Evolutionary conservation across 1,139 yeast species (phyloP).

Genomic region (Candida sojae): DNA sequence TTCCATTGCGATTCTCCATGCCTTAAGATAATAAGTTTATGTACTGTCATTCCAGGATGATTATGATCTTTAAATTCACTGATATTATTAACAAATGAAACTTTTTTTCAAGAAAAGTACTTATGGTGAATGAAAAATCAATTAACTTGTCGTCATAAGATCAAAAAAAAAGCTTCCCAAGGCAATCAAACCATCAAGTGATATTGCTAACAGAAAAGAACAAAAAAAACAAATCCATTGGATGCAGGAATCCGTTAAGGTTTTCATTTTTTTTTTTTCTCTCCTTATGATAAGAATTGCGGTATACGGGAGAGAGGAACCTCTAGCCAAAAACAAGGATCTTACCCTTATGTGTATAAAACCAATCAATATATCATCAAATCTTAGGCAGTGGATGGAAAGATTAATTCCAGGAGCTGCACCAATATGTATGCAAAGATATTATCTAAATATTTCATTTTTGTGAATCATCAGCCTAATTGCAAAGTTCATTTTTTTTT

Average conservation of each 20-base stretch:
- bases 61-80: too few species aligned
- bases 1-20: constrained; percentile 82
- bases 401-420: too few species aligned
- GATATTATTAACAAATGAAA: too few species aligned
- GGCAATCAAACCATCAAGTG: background rate
- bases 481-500: background rate
- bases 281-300: background rate
- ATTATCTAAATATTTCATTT: too few species aligned
- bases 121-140: too few species aligned
- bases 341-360: too few species aligned
- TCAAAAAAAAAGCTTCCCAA: background rate
- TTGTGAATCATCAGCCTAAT: too few species aligned
- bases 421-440: too few species aligned
- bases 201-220: background rate
- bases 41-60: constrained; percentile 14
- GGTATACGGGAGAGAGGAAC: background rate
- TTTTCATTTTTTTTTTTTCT: background rate
- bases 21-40: constrained; percentile 56
- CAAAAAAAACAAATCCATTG: background rate
- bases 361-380: too few species aligned
- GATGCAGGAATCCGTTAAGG: background rate
- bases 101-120: too few species aligned
- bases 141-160: background rate
- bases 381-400: too few species aligned
- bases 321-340: too few species aligned